Evolutionary conservation across 306 rosid species (phyloP).

Genomic region (Albizia julibrissin): DNA sequence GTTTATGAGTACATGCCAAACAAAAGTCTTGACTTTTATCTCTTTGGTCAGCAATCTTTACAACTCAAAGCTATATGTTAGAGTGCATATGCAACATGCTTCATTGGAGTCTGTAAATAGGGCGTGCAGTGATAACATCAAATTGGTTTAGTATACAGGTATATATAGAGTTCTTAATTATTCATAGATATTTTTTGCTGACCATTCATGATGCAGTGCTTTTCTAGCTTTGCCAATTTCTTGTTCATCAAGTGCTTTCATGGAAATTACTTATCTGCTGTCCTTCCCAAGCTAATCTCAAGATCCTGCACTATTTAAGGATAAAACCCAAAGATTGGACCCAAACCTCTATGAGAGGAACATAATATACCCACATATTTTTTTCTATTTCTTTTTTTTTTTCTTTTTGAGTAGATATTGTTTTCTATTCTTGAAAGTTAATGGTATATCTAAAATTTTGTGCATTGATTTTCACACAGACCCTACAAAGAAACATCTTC

Average conservation of each 20-base stretch:
- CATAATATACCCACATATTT: background rate
- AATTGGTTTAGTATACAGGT: no score
- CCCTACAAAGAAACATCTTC: background rate
- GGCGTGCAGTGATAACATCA: background rate
- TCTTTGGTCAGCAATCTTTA: background rate
- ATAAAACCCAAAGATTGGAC: background rate
- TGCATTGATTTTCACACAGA: conserved; percentile 30
- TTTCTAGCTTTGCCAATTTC: background rate
- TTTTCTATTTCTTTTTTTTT: background rate
- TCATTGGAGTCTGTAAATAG: background rate
- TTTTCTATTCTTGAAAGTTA: background rate
- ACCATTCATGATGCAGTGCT: background rate
- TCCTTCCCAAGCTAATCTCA: background rate
- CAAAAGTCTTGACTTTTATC: background rate
- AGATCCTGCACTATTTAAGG: background rate
- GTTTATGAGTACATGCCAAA: background rate
- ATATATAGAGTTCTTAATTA: background rate
- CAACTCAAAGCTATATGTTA: background rate
- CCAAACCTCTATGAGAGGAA: background rate
- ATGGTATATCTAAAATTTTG: background rate
- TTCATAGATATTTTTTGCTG: background rate
- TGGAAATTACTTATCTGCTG: background rate
- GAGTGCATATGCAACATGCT: background rate
- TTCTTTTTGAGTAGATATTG: no score
- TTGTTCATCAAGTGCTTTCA: background rate